A percentile compares a stretch with the other conserved stretches of the same genome.
These are phyloP conservation scores for Leccinum incarnatum DNA, from an alignment of 768 basidiomycete genomes.

Conservation along the genomic window DNA sequence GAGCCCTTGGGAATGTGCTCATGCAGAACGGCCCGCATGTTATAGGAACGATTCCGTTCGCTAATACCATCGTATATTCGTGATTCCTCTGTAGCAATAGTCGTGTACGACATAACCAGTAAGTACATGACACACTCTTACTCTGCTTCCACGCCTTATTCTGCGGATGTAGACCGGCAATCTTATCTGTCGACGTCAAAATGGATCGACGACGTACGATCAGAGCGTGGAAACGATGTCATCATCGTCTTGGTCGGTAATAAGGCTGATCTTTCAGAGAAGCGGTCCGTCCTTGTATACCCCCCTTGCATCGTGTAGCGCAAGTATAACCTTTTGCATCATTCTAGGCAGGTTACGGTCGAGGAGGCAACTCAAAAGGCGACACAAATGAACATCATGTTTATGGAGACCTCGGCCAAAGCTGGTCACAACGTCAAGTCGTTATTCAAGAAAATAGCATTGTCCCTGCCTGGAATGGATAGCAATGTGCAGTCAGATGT, in stretches of 20 bases:
- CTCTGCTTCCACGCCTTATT: slow-evolving; percentile 3
- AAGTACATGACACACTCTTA: slow-evolving; percentile 30
- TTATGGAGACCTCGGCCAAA: slow-evolving; percentile 99
- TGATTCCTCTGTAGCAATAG: slow-evolving; percentile 97
- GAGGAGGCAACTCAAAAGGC: slow-evolving; percentile 95
- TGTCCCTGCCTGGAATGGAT: slow-evolving; percentile 96
- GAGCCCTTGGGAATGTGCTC: slow-evolving; percentile 1
- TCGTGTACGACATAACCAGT: slow-evolving; percentile 99
- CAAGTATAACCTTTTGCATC: slow-evolving; percentile 10
- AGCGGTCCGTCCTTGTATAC: slow-evolving; percentile 61
- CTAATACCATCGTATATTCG: slow-evolving; percentile 98
- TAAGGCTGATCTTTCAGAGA: slow-evolving; percentile 98
- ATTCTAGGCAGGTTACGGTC: slow-evolving; percentile 91
- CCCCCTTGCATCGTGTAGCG: background rate
- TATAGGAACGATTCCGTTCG: slow-evolving; percentile 92
- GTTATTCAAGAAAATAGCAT: slow-evolving; percentile 98
- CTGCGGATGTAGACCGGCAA: slow-evolving; percentile 66
- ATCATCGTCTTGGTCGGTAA: slow-evolving; percentile 98
- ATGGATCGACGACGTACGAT: slow-evolving; percentile 99
- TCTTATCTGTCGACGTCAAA: slow-evolving; percentile 99
- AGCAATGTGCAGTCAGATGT: slow-evolving; percentile 64
- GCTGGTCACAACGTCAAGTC: slow-evolving; percentile 99
- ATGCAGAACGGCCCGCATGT: background rate
- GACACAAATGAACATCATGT: slow-evolving; percentile 90
- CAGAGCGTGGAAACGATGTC: slow-evolving; percentile 95